Evolutionary conservation across 176 grass and related monocot species (phyloP), one percentile per base, ranked within the genome.

Genomic region (Metroxylon sagu): DNA sequence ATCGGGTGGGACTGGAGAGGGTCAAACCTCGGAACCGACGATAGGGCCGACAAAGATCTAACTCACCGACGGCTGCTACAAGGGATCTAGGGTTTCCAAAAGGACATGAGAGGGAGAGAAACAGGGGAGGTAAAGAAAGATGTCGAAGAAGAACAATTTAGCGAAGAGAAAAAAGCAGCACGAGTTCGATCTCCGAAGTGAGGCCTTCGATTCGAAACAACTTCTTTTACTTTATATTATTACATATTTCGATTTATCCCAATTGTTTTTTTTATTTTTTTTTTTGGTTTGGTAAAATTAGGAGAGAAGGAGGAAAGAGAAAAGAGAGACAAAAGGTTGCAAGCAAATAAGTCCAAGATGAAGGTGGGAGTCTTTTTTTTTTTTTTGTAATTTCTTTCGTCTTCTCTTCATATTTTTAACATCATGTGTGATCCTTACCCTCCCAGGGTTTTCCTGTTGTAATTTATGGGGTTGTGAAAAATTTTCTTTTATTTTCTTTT

Each of bases 141-240:
- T 95, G 89, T 95, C 89, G 62, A 96, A 96, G 86, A 90, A 96
- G 81, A 97, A 97, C 83, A 96, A 82, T 59, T 88, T 90, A 23
- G 64, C 68, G 57, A 85, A 71, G 68, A 63, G 92, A 65, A 96
- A 69, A 64, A 90, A 82, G 51, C 86, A 87, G 62, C 67, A 96
- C 75, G 83, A 82, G 50, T 96, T 96, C 75, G 92, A 96, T 62
- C 83, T 96, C 31, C 43, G 75, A 61, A 72, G 92, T 96, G 79
- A 14, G 7, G 18, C n/a, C 2, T 51, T n/a, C 5, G 16, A 67
- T 29, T 5, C 60, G 35, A 43, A 43, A 6, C 35, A 43, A 10
- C 18, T 7, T 25, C 49, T 39, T 54, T 12, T 0, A 50, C 14
- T 29, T 27, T 66, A 23, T 23, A n/a, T 23, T 23, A 23, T 1